Percentiles rank a stretch among this genome's conserved stretches.
Evolutionary conservation across 179 eudicot species (phyloP).

Genomic region (Beta corolliflora): DNA sequence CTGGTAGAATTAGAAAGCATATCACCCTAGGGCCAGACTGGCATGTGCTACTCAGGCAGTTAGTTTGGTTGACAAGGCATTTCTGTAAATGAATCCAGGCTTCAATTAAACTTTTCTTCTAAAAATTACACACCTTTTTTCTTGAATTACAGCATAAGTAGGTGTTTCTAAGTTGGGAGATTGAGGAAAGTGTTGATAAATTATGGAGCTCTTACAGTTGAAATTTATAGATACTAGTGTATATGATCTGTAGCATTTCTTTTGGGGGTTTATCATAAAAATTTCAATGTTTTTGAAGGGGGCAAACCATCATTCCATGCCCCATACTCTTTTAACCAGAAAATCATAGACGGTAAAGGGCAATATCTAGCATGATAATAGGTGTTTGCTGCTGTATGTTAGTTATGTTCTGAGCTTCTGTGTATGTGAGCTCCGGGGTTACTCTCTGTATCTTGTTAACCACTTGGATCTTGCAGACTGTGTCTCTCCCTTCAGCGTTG

Average conservation of each 20-base stretch:
- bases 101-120: not conserved
- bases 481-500: constrained; percentile 48
- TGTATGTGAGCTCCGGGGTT: not conserved
- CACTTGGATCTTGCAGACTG: constrained; percentile 48
- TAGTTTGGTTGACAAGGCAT: not conserved
- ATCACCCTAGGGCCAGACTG: not conserved
- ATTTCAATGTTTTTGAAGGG: not conserved
- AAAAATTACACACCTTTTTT: not conserved
- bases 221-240: not conserved
- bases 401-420: not conserved
- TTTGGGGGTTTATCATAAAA: not conserved
- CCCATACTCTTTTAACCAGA: not conserved
- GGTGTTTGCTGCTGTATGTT: constrained; percentile 9
- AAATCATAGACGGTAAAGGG: not conserved
- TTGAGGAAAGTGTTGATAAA: not conserved
- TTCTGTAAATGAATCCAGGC: not conserved
- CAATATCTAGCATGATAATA: not conserved
- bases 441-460: not conserved
- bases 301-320: not conserved
- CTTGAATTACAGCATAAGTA: not conserved
- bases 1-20: not conserved
- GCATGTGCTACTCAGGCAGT: not conserved
- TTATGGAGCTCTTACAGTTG: not conserved
- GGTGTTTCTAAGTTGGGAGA: not conserved
- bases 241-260: not conserved